A percentile compares a stretch with the other conserved stretches of the same genome.
Evolutionary conservation across 176 grass and related monocot species (phyloP).

Genomic region (Carex pumila): DNA sequence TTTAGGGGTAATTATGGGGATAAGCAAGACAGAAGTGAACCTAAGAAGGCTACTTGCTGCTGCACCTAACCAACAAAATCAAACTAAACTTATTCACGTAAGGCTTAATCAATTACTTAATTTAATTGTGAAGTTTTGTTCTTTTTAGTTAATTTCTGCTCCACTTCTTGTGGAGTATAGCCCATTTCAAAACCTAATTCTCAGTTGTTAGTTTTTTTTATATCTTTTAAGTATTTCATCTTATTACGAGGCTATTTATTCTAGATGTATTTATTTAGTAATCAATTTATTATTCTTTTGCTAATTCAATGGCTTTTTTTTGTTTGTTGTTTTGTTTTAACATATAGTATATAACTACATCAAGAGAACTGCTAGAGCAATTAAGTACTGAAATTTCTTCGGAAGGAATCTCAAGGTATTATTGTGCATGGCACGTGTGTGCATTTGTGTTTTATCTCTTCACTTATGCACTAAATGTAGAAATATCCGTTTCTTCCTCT

Average conservation of each 20-base stretch:
- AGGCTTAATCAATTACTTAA: neutral
- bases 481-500: neutral
- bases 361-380: slow-evolving; percentile 77
- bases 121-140: neutral
- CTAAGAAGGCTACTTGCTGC: slow-evolving; percentile 71
- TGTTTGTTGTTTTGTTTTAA: slow-evolving; percentile 14
- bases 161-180: neutral
- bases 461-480: neutral
- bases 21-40: slow-evolving; percentile 88
- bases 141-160: neutral
- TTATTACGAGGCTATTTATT: neutral
- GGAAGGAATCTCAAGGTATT: slow-evolving; percentile 58
- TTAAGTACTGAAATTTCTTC: slow-evolving; percentile 62
- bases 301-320: neutral
- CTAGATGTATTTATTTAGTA: slow-evolving; percentile 1
- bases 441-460: slow-evolving; percentile 4
- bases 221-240: neutral
- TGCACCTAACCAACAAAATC: slow-evolving; percentile 74
- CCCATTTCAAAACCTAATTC: neutral
- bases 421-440: neutral
- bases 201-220: neutral
- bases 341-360: slow-evolving; percentile 83
- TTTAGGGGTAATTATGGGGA: slow-evolving; percentile 39
- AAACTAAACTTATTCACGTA: slow-evolving; percentile 81
- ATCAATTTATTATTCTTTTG: neutral